Conservation (phyloP, 768 basidiomycete species). For the Lentinus tigrinus region DNA sequence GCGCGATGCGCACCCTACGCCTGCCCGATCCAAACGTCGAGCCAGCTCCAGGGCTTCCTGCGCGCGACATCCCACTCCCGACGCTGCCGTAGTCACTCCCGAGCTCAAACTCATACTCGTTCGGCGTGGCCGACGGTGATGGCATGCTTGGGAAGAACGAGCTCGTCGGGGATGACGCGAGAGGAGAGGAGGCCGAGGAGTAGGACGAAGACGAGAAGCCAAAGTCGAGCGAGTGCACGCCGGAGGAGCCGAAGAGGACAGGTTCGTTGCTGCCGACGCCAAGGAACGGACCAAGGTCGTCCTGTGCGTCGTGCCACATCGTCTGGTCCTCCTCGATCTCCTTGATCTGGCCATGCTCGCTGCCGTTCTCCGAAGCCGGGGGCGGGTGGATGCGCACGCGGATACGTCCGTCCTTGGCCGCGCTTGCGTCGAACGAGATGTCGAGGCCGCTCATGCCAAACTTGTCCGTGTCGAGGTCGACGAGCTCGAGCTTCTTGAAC, state of each 20-base stretch:
- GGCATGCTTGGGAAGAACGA: conserved; percentile 14
- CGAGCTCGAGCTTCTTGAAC: conserved; percentile 63
- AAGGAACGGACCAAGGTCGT: conserved; percentile 54
- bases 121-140: conserved; percentile 10
- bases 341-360: conserved; percentile 25
- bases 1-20: conserved; percentile 63
- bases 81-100: conserved; percentile 18
- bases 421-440: conserved; percentile 70
- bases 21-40: conserved; percentile 27
- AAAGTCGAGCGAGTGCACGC: conserved; percentile 9
- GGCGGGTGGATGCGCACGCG: conserved; percentile 69
- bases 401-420: conserved; percentile 67
- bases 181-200: neutral
- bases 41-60: conserved; percentile 20
- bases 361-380: conserved; percentile 32
- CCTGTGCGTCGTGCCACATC: conserved; percentile 32
- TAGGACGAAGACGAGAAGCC: neutral
- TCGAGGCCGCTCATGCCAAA: conserved; percentile 52
- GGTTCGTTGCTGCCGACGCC: conserved; percentile 41
- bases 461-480: conserved; percentile 48
- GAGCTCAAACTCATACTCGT: conserved; percentile 18
- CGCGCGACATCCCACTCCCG: conserved; percentile 18
- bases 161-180: conserved; percentile 10
- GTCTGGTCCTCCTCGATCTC: conserved; percentile 27
- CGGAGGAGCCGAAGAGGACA: conserved; percentile 3